Evolutionary conservation across 129 eudicot species (phyloP).

Genomic region (Heracleum sosnowskyi): DNA sequence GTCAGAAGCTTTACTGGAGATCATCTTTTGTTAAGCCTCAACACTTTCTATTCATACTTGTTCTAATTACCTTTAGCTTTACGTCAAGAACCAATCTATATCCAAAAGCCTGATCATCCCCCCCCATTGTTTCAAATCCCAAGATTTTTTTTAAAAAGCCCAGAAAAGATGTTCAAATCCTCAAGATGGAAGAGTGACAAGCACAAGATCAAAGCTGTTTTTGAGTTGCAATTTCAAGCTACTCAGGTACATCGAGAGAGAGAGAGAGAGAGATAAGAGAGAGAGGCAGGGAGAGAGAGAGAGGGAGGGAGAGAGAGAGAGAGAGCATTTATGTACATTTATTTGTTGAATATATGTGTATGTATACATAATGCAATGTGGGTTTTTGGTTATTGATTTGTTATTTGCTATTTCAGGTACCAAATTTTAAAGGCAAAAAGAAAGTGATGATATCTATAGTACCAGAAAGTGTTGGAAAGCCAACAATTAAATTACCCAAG

Average conservation of each 20-base stretch:
- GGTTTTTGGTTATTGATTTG: not conserved
- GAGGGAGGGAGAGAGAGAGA: not conserved
- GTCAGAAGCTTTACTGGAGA: not conserved
- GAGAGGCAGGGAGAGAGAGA: not conserved
- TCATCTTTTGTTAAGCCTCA: not conserved
- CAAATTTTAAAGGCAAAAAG: constrained; percentile 61
- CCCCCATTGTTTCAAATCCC: constrained; percentile 12
- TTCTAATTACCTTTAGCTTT: not conserved
- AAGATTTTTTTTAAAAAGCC: not conserved
- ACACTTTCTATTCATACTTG: not conserved
- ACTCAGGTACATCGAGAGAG: constrained; percentile 51
- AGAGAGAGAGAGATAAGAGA: not conserved
- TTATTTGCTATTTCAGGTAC: constrained; percentile 50
- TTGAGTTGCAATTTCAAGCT: constrained; percentile 82
- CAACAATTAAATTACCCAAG: constrained; percentile 59
- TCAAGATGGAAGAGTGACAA: constrained; percentile 67
- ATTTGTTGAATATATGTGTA: not conserved
- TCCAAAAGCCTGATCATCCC: not conserved
- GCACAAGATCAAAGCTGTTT: constrained; percentile 78
- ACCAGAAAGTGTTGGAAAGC: constrained; percentile 81
- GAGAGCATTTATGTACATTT: not conserved
- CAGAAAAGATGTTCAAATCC: constrained; percentile 66
- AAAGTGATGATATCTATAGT: constrained; percentile 67
- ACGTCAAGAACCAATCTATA: not conserved
- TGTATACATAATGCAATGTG: not conserved